These are phyloP conservation scores for Lactarius deliciosus DNA, from an alignment of 768 basidiomycete species.

Conservation along the genomic window DNA sequence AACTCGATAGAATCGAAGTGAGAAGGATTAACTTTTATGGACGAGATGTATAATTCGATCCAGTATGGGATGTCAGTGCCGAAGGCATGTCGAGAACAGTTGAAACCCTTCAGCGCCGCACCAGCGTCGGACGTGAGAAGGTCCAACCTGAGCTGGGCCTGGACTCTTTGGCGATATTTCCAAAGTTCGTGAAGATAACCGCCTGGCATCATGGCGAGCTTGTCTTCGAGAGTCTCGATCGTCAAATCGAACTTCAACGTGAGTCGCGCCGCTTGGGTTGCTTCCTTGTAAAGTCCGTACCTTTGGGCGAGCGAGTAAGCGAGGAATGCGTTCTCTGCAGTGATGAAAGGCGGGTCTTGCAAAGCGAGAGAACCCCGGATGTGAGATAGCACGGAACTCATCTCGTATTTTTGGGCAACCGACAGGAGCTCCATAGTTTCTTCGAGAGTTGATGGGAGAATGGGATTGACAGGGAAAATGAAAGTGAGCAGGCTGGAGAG, in stretches of 20 bases:
- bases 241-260: not conserved
- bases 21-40: not conserved
- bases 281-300: slow-evolving; percentile 6
- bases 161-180: slow-evolving; percentile 10
- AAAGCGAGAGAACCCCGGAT: slow-evolving; percentile 3
- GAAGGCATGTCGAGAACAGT: too few species aligned
- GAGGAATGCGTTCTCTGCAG: not conserved
- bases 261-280: not conserved
- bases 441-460: slow-evolving; percentile 7
- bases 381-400: not conserved
- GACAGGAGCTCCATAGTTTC: slow-evolving; percentile 13
- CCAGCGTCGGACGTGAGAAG: not conserved
- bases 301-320: not conserved
- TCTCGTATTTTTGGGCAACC: slow-evolving; percentile 17
- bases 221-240: slow-evolving; percentile 5
- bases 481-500: slow-evolving; percentile 5
- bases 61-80: too few species aligned
- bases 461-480: not conserved
- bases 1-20: slow-evolving; percentile 6
- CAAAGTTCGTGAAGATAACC: slow-evolving; percentile 10
- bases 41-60: slow-evolving; percentile 1
- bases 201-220: not conserved
- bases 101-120: not conserved
- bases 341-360: slow-evolving; percentile 1
- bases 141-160: not conserved